Conservation (phyloP, 129 eudicot species). For the Tanacetum coccineum region DNA sequence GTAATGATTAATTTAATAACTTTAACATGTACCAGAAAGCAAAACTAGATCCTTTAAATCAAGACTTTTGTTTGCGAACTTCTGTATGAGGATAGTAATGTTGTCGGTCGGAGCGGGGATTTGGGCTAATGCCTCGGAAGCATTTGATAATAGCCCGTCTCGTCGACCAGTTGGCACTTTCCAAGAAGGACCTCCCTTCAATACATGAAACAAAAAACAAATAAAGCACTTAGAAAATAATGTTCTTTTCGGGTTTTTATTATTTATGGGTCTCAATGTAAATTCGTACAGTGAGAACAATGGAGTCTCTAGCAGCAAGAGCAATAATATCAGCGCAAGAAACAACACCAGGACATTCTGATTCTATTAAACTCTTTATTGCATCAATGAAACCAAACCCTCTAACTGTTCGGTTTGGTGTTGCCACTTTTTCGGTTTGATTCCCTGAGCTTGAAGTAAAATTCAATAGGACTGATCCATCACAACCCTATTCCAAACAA, state of each 20-base stretch:
- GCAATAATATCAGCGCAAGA: constrained; percentile 87
- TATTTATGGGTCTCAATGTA: neutral
- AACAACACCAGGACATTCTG: constrained; percentile 73
- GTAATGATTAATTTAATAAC: neutral
- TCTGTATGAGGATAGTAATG: constrained; percentile 46
- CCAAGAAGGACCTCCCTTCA: constrained; percentile 88
- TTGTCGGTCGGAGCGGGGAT: constrained; percentile 73
- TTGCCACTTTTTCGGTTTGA: constrained; percentile 62
- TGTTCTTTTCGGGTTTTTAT: neutral
- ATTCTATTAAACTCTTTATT: constrained; percentile 62
- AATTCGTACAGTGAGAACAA: constrained; percentile 51
- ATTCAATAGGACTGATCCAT: constrained; percentile 70
- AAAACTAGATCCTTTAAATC: constrained; percentile 74
- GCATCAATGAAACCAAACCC: constrained; percentile 71
- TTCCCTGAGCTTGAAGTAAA: constrained; percentile 54
- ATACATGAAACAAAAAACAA: neutral
- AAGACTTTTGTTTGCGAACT: constrained; percentile 64
- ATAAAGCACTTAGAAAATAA: neutral
- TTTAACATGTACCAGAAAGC: constrained; percentile 53
- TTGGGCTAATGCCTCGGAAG: constrained; percentile 51
- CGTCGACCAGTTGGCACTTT: constrained; percentile 82
- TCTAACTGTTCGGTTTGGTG: constrained; percentile 55
- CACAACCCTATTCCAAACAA: constrained; percentile 62
- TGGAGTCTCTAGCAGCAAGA: constrained; percentile 71
- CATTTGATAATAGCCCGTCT: constrained; percentile 69